Evolutionary conservation across 345 rosid genomes (phyloP), one percentile per base, ranked within the genome.

Genomic region (Salix koriyanagi): DNA sequence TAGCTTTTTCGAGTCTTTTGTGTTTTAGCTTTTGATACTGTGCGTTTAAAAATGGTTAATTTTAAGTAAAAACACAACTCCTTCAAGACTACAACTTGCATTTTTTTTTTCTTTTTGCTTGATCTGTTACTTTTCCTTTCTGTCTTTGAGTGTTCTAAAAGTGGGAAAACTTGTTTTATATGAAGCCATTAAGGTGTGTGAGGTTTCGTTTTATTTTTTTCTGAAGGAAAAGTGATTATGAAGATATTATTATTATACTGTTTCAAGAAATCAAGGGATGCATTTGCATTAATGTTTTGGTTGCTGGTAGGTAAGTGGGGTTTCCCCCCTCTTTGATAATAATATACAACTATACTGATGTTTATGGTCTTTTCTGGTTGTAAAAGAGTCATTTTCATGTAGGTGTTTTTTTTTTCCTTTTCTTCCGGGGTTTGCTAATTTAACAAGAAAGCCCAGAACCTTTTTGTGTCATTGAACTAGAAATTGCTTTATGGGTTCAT

Each of bases 251-350:
- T 39, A 1, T 21, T 71, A 75, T 16, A 36, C 1, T 71, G 78
- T 79, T 64, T 79, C n/a, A 48, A 48, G 62, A 23, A 75, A 68
- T 73, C 81, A 81, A 79, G 79, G 72, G 70, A 71, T 58, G 73
- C 67, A 72, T 77, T 74, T 52, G 73, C 67, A 72, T 76, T 75
- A n/a, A 50, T 70, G 82, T 76, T 84, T 11, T 82, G 82, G 84
- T 82, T 25, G 61, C 74, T 78, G 87, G 79, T 84, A 78, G 89
- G 87, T 82, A 65, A 78, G 67, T 62, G 7, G 36, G 79, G 78
- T 66, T 72, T 80, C 72, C 78, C 76, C 28, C 4, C 19, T 5
- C 65, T 81, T 83, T 79, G 66, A 30, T 37, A 54, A n/a, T 16
- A 62, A 30, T 18, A 84, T 42, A 42, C 46, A 42, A 42, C 46